phyloP scores from a whole-genome alignment of 2,329 filamentous ascomycete species.

The Thielaviopsis populi region DNA sequence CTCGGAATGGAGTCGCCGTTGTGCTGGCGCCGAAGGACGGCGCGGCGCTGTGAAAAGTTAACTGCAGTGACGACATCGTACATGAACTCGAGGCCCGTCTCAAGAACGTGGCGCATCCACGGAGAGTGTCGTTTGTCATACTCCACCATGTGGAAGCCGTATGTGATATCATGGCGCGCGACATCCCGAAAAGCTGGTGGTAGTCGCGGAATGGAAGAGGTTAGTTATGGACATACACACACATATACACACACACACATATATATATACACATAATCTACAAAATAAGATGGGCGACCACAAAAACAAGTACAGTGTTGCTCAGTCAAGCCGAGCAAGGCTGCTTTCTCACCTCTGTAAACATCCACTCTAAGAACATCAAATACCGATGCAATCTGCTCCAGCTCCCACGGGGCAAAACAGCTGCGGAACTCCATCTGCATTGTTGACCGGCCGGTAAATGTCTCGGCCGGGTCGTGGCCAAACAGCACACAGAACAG shows the following conservation, averaged over 20 bases:
- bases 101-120: slow-evolving; percentile 13
- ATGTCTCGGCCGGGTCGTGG: not conserved
- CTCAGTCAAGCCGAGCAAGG: not conserved
- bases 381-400: slow-evolving; percentile 15
- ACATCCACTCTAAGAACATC: slow-evolving; percentile 6
- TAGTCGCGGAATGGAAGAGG: not conserved
- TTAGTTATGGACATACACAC: slow-evolving; percentile 3
- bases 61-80: slow-evolving; percentile 4
- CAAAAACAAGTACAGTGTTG: too few species aligned
- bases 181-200: slow-evolving; percentile 14
- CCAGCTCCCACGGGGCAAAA: slow-evolving; percentile 12
- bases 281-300: too few species aligned
- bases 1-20: slow-evolving; percentile 7
- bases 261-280: too few species aligned
- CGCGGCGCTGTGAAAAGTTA: not conserved
- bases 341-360: slow-evolving; percentile 8
- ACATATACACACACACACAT: too few species aligned
- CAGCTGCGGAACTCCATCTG: slow-evolving; percentile 8
- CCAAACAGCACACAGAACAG: slow-evolving; percentile 15
- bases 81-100: slow-evolving; percentile 13
- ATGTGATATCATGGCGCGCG: slow-evolving; percentile 16
- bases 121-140: slow-evolving; percentile 13
- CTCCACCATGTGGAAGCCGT: slow-evolving; percentile 12
- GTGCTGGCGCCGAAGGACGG: slow-evolving; percentile 9
- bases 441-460: not conserved